phyloP scores from a whole-genome alignment of 139 green algal species.

The Diplosphaera chodatii region DNA sequence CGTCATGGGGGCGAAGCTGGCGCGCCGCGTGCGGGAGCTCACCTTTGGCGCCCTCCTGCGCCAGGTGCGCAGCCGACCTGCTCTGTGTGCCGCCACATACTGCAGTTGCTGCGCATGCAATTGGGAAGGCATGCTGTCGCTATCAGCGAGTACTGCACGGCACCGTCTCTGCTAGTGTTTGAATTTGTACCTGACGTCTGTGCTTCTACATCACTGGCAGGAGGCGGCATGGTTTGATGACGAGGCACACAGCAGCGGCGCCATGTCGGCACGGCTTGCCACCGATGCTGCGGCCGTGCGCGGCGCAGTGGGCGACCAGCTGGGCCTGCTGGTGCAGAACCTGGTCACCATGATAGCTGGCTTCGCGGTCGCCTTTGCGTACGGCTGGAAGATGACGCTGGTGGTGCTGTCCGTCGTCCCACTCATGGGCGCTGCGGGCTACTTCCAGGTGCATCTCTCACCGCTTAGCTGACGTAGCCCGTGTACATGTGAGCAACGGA shows the following conservation, averaged over 20 bases:
- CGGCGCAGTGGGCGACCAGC: conserved; percentile 45
- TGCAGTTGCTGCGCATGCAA: too few species aligned
- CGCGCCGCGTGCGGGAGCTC: conserved; percentile 46
- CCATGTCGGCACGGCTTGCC: conserved; percentile 45
- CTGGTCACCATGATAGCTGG: conserved; percentile 40
- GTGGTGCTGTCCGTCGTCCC: conserved; percentile 64
- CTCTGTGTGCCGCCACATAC: too few species aligned
- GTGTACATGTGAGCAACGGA: too few species aligned
- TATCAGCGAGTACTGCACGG: too few species aligned
- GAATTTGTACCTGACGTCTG: too few species aligned
- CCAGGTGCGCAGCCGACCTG: conserved; percentile 41
- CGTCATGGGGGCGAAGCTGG: conserved; percentile 46
- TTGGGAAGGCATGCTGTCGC: too few species aligned
- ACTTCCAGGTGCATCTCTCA: conserved; percentile 17
- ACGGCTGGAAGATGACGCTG: conserved; percentile 70
- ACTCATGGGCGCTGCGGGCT: conserved; percentile 39
- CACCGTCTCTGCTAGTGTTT: too few species aligned
- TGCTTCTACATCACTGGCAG: too few species aligned
- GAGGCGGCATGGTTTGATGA: conserved; percentile 48
- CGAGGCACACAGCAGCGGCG: conserved; percentile 47
- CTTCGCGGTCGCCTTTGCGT: conserved; percentile 58
- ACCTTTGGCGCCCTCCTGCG: conserved; percentile 54
- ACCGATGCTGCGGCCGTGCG: conserved; percentile 52
- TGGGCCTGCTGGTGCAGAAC: conserved; percentile 30
- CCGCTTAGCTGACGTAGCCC: too few species aligned